These are phyloP conservation scores for Pichia norvegensis DNA, from an alignment of 1,139 yeast genomes.

Conservation along the genomic window DNA sequence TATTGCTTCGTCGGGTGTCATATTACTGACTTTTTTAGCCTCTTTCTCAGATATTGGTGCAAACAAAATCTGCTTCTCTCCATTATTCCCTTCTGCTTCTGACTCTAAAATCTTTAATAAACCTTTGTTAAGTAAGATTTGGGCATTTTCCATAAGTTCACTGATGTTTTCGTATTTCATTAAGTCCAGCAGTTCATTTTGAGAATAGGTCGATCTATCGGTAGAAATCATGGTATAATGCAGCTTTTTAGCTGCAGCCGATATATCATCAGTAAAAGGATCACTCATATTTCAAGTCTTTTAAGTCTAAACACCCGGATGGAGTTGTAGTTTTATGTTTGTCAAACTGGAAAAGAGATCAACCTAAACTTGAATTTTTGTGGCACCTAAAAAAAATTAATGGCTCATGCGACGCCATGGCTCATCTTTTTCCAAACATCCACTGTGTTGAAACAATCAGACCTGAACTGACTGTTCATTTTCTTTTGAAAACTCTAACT, in stretches of 20 bases:
- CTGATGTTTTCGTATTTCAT: conserved; percentile 25
- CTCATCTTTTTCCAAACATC: too few relatives aligned
- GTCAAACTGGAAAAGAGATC: too few relatives aligned
- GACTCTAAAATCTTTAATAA: conserved; percentile 52
- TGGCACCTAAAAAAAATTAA: too few relatives aligned
- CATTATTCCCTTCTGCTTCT: conserved; percentile 50
- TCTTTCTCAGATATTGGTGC: conserved; percentile 63
- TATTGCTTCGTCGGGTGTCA: conserved; percentile 86
- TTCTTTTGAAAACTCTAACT: too few relatives aligned
- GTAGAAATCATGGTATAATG: conserved; percentile 53
- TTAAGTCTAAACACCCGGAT: too few relatives aligned
- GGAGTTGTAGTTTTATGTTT: too few relatives aligned
- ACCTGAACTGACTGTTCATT: too few relatives aligned
- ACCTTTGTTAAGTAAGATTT: conserved; percentile 56
- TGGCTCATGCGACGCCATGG: too few relatives aligned
- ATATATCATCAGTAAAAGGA: conserved; percentile 4
- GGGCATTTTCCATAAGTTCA: conserved; percentile 54
- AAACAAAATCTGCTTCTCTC: conserved; percentile 53
- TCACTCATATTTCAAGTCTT: conserved; percentile 8
- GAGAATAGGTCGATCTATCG: conserved; percentile 44
- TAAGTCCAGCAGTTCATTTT: conserved; percentile 48
- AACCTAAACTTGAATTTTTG: too few relatives aligned
- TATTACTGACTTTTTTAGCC: conserved; percentile 61
- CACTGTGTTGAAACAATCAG: too few relatives aligned
- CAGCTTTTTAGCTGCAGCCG: conserved; percentile 43